Base-by-base conservation (phyloP, 306 rosid genomes). In the Prunus armeniaca region DNA sequence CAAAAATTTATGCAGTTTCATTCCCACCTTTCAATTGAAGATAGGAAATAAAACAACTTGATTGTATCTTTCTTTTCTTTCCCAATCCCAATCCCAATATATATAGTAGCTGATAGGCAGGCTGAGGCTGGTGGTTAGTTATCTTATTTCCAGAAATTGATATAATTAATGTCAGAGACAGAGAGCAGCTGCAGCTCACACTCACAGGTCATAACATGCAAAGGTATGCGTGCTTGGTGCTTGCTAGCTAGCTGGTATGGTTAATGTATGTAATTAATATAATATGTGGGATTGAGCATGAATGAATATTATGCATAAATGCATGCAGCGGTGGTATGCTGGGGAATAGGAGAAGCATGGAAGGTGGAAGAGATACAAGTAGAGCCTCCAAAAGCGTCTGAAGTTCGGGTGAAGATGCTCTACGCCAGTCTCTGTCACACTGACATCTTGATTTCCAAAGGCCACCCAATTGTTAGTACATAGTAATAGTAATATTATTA, bases 361-460 rank as follows among this genome's bases (percentile, higher is more conserved):
- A 89, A 72, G 15, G 58, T 87, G 76, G 91, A 87, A 68, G 93
- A 87, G 76, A 89, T 89, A 65, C 56, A 78, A 78, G 84, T 89
- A 14, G 88, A 89, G 0, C 87, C 93, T 58, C 93, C 93, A 13
- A 82, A 73, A 43, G 58, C 76, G 45, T 46, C 60, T 0, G 89
- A 89, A 87, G 89, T 84, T 65, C 65, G 91, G 12, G 77, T 89
- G 9, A 89, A 87, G 84, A 82, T 87, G 83, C 77, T 89, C 5
- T 76, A 85, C 82, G 85, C 93, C 5, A 87, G 93, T 85, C 0
- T 87, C 5, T 85, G 93, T 77, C 91, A 83, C 74, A 78, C 91
- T 3, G 91, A 89, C 50, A n/a, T 85, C 74, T 6, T 73, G 27
- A 4, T 73, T 60, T 34, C 56, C 75, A n/a, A 75, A 45, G 93